Evolutionary conservation across 106 monocot species (phyloP).

Genomic region (Allium sativum): DNA sequence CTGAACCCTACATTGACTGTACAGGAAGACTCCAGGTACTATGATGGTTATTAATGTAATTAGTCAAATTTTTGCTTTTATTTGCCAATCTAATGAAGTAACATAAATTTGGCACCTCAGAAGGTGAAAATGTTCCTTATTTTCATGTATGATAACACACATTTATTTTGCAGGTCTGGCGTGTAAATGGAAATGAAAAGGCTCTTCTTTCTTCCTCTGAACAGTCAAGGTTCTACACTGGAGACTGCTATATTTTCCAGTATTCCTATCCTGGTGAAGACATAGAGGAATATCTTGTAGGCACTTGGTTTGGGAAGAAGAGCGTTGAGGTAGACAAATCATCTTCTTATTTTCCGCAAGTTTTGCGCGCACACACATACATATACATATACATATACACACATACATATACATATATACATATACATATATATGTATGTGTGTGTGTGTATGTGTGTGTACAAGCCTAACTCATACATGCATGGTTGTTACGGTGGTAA

Average conservation of each 20-base stretch:
- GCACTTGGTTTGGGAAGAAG: slow-evolving; percentile 95
- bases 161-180: slow-evolving; percentile 64
- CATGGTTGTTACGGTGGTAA: too few species aligned
- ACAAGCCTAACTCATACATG: too few species aligned
- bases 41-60: not conserved
- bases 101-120: too few species aligned
- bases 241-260: slow-evolving; percentile 97
- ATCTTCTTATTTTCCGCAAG: not conserved
- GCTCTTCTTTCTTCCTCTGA: slow-evolving; percentile 61
- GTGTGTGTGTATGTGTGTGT: too few species aligned
- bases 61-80: too few species aligned
- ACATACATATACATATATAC: too few species aligned
- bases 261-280: slow-evolving; percentile 89
- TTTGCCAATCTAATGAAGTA: too few species aligned
- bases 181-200: slow-evolving; percentile 69
- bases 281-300: slow-evolving; percentile 82
- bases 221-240: slow-evolving; percentile 90
- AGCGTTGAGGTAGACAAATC: slow-evolving; percentile 51
- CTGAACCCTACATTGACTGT: slow-evolving; percentile 91
- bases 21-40: slow-evolving; percentile 90
- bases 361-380: too few species aligned
- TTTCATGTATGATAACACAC: not conserved
- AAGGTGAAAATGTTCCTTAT: not conserved
- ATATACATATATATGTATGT: too few species aligned
- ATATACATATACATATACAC: too few species aligned